These are phyloP conservation scores for Plantago coronopus DNA, from an alignment of 305 asterid species.

Conservation along the genomic window DNA sequence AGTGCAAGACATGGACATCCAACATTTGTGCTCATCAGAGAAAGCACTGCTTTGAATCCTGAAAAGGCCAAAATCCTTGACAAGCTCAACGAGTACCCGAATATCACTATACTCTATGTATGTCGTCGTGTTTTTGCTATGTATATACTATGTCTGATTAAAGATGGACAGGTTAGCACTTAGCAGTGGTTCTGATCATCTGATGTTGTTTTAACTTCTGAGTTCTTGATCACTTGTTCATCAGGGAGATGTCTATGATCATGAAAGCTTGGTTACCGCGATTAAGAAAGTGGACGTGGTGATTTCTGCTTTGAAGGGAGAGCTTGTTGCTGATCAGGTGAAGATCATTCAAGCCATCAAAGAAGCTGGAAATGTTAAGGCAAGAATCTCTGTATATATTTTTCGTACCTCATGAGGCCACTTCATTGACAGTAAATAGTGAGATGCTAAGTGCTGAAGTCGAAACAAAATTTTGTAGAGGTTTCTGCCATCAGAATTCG, in stretches of 20 bases:
- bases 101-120: slow-evolving; percentile 1
- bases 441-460: neutral
- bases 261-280: slow-evolving; percentile 28
- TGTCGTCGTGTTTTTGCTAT: neutral
- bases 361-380: slow-evolving; percentile 23
- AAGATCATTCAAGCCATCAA: slow-evolving; percentile 21
- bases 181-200: neutral
- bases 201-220: neutral
- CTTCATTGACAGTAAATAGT: too few species aligned
- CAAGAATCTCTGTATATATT: neutral
- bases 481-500: slow-evolving; percentile 31
- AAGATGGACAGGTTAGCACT: too few species aligned
- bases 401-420: too few species aligned
- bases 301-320: slow-evolving; percentile 16
- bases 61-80: neutral
- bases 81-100: neutral
- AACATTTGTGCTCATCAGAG: slow-evolving; percentile 23
- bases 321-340: slow-evolving; percentile 13
- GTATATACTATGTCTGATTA: too few species aligned
- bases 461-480: slow-evolving; percentile 16
- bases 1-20: slow-evolving; percentile 27
- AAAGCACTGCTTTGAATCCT: neutral
- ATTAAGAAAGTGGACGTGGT: slow-evolving; percentile 36
- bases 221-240: neutral
- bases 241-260: slow-evolving; percentile 24